These are phyloP conservation scores for Arctium lappa DNA, from an alignment of 129 eudicot species.

Conservation along the genomic window DNA sequence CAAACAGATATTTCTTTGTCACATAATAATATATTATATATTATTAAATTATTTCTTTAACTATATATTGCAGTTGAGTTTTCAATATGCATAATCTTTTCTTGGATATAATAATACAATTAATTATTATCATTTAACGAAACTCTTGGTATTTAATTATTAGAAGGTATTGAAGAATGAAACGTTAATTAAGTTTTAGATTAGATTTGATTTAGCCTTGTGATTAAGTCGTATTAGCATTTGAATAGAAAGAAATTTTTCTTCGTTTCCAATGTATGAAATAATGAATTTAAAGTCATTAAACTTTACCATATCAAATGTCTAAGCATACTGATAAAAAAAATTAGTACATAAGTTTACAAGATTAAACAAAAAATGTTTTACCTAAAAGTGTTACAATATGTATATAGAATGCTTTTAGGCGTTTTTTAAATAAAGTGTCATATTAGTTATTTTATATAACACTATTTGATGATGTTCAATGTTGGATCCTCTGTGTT, in stretches of 20 bases:
- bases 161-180: not conserved
- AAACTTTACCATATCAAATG: not conserved
- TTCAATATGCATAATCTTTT: not conserved
- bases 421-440: no score
- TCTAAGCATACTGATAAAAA: no score
- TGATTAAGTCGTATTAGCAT: not conserved
- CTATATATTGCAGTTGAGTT: not conserved
- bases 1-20: slow-evolving; percentile 16
- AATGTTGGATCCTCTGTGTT: no score
- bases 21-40: not conserved
- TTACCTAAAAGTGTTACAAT: no score
- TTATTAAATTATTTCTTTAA: not conserved
- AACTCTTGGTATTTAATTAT: not conserved
- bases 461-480: no score
- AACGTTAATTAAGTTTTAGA: not conserved
- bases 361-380: no score
- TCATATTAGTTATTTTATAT: no score
- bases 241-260: not conserved
- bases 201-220: not conserved
- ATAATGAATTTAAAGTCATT: not conserved
- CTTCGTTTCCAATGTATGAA: not conserved
- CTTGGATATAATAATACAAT: not conserved
- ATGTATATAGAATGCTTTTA: no score
- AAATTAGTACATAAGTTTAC: no score
- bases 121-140: not conserved